phyloP scores from a whole-genome alignment of 306 rosid genomes.

The Glycyrrhiza uralensis region DNA sequence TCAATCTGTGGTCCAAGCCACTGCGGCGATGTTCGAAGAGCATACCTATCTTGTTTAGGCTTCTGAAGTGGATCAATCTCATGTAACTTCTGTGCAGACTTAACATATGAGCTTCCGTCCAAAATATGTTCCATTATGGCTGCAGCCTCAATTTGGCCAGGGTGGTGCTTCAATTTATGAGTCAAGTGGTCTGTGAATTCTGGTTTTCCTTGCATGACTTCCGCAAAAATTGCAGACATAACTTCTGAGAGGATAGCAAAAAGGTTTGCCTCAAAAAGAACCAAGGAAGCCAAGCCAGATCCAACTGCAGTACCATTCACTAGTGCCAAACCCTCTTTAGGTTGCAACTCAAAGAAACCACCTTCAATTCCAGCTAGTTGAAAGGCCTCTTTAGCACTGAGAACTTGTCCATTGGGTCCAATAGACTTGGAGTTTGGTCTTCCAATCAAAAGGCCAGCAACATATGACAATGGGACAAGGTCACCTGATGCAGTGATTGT shows the following conservation, averaged over 20 bases:
- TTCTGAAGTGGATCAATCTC: constrained; percentile 85
- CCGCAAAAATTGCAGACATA: constrained; percentile 75
- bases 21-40: constrained; percentile 87
- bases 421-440: constrained; percentile 76
- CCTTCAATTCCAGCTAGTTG: constrained; percentile 52
- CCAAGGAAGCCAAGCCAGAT: constrained; percentile 80
- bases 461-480: constrained; percentile 78
- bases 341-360: constrained; percentile 82
- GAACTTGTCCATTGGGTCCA: constrained; percentile 62
- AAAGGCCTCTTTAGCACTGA: constrained; percentile 63
- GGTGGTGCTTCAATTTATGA: constrained; percentile 85
- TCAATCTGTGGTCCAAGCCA: constrained; percentile 96
- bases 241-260: constrained; percentile 58
- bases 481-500: constrained; percentile 87
- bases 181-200: constrained; percentile 89
- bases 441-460: constrained; percentile 73
- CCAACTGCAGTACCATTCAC: constrained; percentile 97
- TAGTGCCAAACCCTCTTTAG: constrained; percentile 85
- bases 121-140: constrained; percentile 95
- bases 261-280: constrained; percentile 74
- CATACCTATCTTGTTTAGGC: constrained; percentile 90
- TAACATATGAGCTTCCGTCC: constrained; percentile 74
- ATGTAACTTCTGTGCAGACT: constrained; percentile 63
- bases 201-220: constrained; percentile 88
- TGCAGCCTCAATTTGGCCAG: constrained; percentile 98